Base-by-base conservation (phyloP, 768 basidiomycete genomes). In the Crucibulum laeve region DNA sequence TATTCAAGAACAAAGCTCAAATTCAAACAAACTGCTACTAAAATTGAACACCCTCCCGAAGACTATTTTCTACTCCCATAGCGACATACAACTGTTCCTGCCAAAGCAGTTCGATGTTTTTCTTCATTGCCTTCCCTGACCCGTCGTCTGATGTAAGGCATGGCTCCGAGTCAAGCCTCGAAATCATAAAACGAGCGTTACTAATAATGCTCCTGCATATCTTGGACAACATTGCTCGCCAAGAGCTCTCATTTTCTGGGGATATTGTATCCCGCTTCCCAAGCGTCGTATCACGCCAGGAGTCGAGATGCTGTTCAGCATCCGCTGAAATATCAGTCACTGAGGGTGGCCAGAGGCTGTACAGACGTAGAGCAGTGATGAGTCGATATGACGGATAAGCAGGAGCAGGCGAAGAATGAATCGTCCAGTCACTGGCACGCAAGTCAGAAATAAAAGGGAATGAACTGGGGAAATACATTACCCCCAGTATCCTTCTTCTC, bases 401-500 rank as follows among this genome's bases (percentile, higher is more conserved):
- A 13, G 84, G 76, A 3, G 56, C 53, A 8, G 83, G 80, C 2
- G 69, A 65, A 7, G 67, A 66, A 51, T 92, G 80, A 19, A 95
- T 60, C 1, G 81, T 87, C 84, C 91, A 94, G 45, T 91, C 79
- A 21, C 93, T 94, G 58, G 28, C 30, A 22, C 35, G 38, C 38
- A 25, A 25, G 22, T 44, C 39, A 30, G 35, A 32, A 46, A 43
- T 17, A 24, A 34, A 25, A 40, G 34, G 4, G 19, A 40, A 11
- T 24, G 11, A 34, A 33, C 44, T 44, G 45, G 26, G 8, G 14
- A 35, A 30, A 38, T 48, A 40, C 54, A 67, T 48, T 60, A 95
- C 94, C 85, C 83, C 90, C 91, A 95, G 58, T 95, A 97, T 2
- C 80, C 80, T 52, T 84, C 75, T 1, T 67, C 62, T 35, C 72